Conservation (phyloP, 345 rosid genomes). For the Geranium brycei region DNA sequence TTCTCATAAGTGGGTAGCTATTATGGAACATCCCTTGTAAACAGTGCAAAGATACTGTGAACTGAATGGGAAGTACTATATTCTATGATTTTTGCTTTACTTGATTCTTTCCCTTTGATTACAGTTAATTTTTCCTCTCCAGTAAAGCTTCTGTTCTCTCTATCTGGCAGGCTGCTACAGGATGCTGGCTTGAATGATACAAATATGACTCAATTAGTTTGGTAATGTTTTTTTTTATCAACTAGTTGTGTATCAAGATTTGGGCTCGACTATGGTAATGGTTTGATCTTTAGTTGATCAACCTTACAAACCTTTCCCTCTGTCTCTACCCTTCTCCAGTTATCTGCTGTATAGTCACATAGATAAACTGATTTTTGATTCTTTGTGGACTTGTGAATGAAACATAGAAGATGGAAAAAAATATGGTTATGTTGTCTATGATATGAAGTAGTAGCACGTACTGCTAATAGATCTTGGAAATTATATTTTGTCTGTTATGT, state of each 20-base stretch:
- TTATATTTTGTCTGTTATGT: no score
- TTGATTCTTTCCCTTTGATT: background rate
- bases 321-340: no score
- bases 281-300: background rate
- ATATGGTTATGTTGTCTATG: background rate
- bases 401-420: no score
- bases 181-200: conserved; percentile 68
- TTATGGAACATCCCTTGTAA: background rate
- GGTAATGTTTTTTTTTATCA: conserved; percentile 30
- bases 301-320: background rate
- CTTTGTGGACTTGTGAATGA: no score
- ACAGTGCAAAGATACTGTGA: background rate
- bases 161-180: conserved; percentile 55
- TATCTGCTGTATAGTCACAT: no score
- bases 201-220: conserved; percentile 60
- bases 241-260: no score
- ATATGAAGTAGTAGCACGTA: background rate
- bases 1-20: background rate
- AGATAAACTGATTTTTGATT: background rate
- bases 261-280: no score
- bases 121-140: background rate
- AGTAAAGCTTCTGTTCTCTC: conserved; percentile 2
- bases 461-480: no score
- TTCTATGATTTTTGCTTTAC: background rate
- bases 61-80: background rate